Base-by-base conservation (phyloP, 1,284 basidiomycete species). In the Cystobasidiaceae sp. region DNA sequence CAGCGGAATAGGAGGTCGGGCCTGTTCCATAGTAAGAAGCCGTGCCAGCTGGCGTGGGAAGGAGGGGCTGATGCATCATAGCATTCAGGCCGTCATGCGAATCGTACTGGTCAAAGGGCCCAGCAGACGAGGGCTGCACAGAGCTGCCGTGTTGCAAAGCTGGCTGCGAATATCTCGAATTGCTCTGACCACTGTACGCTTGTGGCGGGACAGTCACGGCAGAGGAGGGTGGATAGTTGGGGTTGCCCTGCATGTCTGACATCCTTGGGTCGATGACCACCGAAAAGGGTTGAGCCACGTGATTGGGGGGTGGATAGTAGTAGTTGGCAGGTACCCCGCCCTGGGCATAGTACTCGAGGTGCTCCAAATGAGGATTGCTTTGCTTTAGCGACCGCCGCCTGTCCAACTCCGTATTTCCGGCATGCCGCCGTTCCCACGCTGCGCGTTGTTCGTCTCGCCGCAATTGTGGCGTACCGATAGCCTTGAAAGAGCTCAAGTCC, bases 341-440 rank as follows among this genome's bases (percentile, higher is more conserved):
- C 33, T 64, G 61, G 9, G 61, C 61, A 33, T 64, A 64, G 33
- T 64, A 64, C 39, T 64, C 61, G 17, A 64, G 32, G 32, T 64
- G 61, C 32, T 64, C 61, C 32, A 64, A 52, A 41, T 64, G 61
- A 9, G 61, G 61, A 44, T 64, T 64, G 43, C 37, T 51, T 27
- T 64, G 61, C 52, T 73, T 92, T 91, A 71, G 93, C 79, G 49
- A 93, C 89, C 0, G 90, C 90, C 19, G 90, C 93, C 74, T 92
- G 78, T 21, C 88, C 86, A 62, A 44, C 48, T 32, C 27, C 13
- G 32, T 43, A 49, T 52, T 50, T n/a, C 59, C 45, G 21, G 60
- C 74, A 88, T 91, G 68, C 86, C 83, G 41, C 86, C 88, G 41
- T 55, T 77, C 76, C 75, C 75, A 76, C 27, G 70, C 69, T 32